These are phyloP conservation scores for Komagataella phaffii DNA, from an alignment of 805 yeast genomes.

Conservation along the genomic window DNA sequence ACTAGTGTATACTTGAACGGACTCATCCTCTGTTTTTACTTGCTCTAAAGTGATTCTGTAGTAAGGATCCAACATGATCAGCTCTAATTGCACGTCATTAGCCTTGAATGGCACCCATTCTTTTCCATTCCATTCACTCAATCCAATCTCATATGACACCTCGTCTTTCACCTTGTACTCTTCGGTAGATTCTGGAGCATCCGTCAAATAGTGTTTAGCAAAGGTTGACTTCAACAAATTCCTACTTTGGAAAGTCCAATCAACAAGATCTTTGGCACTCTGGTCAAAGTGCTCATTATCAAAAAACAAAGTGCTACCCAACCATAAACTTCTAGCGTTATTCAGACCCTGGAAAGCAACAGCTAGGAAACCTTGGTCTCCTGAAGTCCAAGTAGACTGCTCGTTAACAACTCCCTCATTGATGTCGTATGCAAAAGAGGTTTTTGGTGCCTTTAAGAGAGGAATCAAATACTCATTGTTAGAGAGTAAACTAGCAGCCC, in stretches of 20 bases:
- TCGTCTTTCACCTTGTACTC: conserved; percentile 66
- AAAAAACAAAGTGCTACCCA: conserved; percentile 55
- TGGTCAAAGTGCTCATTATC: conserved; percentile 16
- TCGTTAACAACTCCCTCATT: conserved; percentile 23
- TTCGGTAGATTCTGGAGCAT: conserved; percentile 26
- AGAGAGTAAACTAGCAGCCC: conserved; percentile 58
- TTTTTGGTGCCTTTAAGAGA: conserved; percentile 46
- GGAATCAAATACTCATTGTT: conserved; percentile 65
- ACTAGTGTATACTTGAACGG: conserved; percentile 36
- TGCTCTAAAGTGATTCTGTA: conserved; percentile 58
- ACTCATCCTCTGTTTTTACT: conserved; percentile 19
- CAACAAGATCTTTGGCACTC: conserved; percentile 19
- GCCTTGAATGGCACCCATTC: conserved; percentile 58
- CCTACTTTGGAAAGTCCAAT: conserved; percentile 67
- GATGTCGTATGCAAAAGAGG: conserved; percentile 42
- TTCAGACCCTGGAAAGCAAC: conserved; percentile 71
- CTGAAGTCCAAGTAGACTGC: conserved; percentile 60
- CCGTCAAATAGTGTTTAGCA: conserved; percentile 39
- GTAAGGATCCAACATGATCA: conserved; percentile 90
- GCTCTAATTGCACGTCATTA: conserved; percentile 66
- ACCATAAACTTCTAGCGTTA: conserved; percentile 72
- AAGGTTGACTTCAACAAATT: conserved; percentile 45
- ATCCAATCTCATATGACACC: conserved; percentile 38
- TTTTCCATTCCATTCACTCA: conserved; percentile 31
- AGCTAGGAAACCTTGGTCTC: conserved; percentile 62